Evolutionary conservation across 2,329 filamentous ascomycete species (phyloP).

Genomic region (Aureobasidium sp.): DNA sequence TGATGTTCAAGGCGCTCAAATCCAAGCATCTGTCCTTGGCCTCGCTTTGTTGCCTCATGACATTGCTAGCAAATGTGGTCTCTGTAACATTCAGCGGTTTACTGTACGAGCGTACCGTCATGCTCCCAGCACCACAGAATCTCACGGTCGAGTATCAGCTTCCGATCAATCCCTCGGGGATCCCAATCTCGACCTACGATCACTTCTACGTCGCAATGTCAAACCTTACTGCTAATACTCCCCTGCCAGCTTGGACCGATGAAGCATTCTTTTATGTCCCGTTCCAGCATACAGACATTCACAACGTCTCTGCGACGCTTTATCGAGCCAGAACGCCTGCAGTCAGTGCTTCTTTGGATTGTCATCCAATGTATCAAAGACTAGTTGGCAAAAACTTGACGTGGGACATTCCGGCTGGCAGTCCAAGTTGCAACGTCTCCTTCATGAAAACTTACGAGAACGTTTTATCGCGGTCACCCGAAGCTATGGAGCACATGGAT

Average conservation of each 20-base stretch:
- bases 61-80: slow-evolving; percentile 44
- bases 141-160: slow-evolving; percentile 20
- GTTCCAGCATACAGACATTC: slow-evolving; percentile 20
- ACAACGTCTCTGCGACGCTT: slow-evolving; percentile 13
- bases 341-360: slow-evolving; percentile 29
- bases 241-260: slow-evolving; percentile 44
- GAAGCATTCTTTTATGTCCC: slow-evolving; percentile 40
- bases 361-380: slow-evolving; percentile 21
- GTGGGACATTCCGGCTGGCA: background rate
- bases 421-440: background rate
- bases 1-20: slow-evolving; percentile 37
- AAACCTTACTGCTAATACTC: slow-evolving; percentile 36
- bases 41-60: slow-evolving; percentile 36
- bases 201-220: slow-evolving; percentile 37
- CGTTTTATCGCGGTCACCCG: background rate
- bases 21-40: slow-evolving; percentile 40
- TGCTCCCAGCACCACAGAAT: slow-evolving; percentile 11
- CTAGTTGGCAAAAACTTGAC: slow-evolving; percentile 9
- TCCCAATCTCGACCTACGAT: slow-evolving; percentile 20
- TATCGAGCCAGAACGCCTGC: slow-evolving; percentile 24
- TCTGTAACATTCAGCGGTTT: slow-evolving; percentile 45
- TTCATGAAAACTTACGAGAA: background rate
- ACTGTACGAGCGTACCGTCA: slow-evolving; percentile 33
- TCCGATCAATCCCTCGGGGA: slow-evolving; percentile 23
- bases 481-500: background rate